Evolutionary conservation across 805 yeast genomes (phyloP).

Genomic region (Monosporozyma unispora): DNA sequence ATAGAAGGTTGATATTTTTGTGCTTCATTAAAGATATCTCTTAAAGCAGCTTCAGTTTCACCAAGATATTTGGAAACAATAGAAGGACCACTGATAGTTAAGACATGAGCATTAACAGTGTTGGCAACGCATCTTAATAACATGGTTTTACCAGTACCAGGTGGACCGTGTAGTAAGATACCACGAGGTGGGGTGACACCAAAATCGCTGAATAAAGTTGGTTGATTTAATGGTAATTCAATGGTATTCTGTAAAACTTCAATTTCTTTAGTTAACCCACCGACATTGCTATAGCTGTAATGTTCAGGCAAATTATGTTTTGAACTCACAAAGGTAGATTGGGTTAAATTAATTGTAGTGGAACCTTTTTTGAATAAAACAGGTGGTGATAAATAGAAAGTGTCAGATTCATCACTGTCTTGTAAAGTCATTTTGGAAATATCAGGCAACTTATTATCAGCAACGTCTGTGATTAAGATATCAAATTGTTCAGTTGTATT

Average conservation of each 20-base stretch:
- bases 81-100: constrained; percentile 83
- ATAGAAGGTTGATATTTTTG: constrained; percentile 77
- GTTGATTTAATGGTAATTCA: constrained; percentile 71
- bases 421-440: constrained; percentile 28
- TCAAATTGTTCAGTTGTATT: constrained; percentile 7
- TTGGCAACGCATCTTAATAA: constrained; percentile 72
- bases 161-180: constrained; percentile 87
- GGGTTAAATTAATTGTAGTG: constrained; percentile 22
- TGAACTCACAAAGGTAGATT: constrained; percentile 22
- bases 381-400: constrained; percentile 38
- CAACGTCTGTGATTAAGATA: constrained; percentile 19
- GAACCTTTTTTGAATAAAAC: constrained; percentile 35
- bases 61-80: constrained; percentile 90
- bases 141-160: constrained; percentile 96
- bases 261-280: constrained; percentile 68
- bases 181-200: constrained; percentile 94
- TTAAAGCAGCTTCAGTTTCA: constrained; percentile 80
- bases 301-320: constrained; percentile 40
- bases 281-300: constrained; percentile 48
- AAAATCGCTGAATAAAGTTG: constrained; percentile 68
- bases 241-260: constrained; percentile 53
- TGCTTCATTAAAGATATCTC: constrained; percentile 81
- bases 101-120: constrained; percentile 71
- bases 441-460: constrained; percentile 32
- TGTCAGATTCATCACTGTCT: constrained; percentile 8